A percentile compares a stretch with the other conserved stretches of the same genome.
Conservation (phyloP, 2,329 filamentous ascomycete genomes). For the Epichloe sp. region DNA sequence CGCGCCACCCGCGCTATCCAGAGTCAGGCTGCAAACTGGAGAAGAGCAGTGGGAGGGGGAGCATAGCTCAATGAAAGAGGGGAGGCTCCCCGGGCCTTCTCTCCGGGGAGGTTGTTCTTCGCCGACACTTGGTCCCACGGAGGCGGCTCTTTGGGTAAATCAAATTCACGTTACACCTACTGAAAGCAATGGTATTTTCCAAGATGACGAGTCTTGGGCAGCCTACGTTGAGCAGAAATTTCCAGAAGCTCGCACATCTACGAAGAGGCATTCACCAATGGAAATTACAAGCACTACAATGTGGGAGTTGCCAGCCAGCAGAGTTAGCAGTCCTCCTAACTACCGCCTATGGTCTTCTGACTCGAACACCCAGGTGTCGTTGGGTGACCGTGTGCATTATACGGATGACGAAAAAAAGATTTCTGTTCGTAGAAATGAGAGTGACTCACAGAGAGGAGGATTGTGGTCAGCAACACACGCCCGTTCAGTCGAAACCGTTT, state of each 20-base stretch:
- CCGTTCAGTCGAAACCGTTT: neutral
- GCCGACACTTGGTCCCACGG: neutral
- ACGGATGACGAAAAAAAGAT: neutral
- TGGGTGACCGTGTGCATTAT: neutral
- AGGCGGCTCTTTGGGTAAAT: neutral
- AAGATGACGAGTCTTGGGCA: slow-evolving; percentile 10
- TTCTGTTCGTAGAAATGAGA: neutral
- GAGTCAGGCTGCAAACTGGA: neutral
- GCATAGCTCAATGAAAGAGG: neutral
- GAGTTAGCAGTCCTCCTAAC: neutral
- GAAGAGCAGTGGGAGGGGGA: neutral
- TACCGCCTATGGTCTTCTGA: neutral
- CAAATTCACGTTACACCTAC: neutral
- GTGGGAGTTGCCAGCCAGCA: slow-evolving; percentile 14
- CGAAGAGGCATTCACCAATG: slow-evolving; percentile 12
- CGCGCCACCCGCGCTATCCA: neutral
- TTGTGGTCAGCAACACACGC: neutral
- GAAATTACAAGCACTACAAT: slow-evolving; percentile 23
- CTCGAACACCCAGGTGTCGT: neutral
- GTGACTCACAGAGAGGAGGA: neutral
- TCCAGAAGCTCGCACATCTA: slow-evolving; percentile 15
- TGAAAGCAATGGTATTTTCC: slow-evolving; percentile 17
- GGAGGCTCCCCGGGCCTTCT: neutral
- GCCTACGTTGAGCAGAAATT: neutral
- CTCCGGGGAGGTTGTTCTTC: neutral